Base-by-base conservation (phyloP, 306 rosid species). In the Cicer arietinum region DNA sequence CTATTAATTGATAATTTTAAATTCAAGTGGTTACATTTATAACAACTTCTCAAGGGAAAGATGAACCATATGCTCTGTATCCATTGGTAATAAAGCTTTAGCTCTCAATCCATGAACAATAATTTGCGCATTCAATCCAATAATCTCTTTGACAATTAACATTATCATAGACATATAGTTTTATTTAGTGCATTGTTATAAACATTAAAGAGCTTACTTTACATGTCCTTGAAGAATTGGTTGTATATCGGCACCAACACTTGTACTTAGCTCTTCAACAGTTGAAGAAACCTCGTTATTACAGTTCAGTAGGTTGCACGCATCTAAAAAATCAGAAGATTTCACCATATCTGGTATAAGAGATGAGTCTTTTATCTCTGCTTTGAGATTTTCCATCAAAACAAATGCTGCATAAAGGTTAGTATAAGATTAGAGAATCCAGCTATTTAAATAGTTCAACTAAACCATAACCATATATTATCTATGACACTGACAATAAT, bases 331-430 rank as follows among this genome's bases (percentile, higher is more conserved):
- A 18, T 81, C 65, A 67, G 84, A 7, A 69, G 81, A 81, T 61
- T 73, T 74, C 12, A 58, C 63, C 30, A 7, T 61, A 67, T 74
- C 83, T 22, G 84, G 76, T 30, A 46, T 40, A 71, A 66, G 72
- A 22, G 92, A 69, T 41, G 82, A 51, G 57, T 79, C 86, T 76
- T 86, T 71, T n/a, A 87, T 45, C 77, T 88, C 70, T 43, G 61
- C 74, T 77, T 84, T 89, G 77, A 88, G 71, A 75, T 79, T 74
- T 74, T 88, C 90, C 89, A 94, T 91, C 86, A 86, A 76, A 80
- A 87, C 73, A 67, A 91, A 47, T 39, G 83, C 94, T 91, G 87
- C 78, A 79, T 44, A 67, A 52, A 74, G 46, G 53, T 13, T 35
- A 54, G 22, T 20, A 54, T 10, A 58, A 45, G 11, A 51, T 77